Base-by-base conservation (phyloP, 306 rosid species). In the Medicago truncatula region DNA sequence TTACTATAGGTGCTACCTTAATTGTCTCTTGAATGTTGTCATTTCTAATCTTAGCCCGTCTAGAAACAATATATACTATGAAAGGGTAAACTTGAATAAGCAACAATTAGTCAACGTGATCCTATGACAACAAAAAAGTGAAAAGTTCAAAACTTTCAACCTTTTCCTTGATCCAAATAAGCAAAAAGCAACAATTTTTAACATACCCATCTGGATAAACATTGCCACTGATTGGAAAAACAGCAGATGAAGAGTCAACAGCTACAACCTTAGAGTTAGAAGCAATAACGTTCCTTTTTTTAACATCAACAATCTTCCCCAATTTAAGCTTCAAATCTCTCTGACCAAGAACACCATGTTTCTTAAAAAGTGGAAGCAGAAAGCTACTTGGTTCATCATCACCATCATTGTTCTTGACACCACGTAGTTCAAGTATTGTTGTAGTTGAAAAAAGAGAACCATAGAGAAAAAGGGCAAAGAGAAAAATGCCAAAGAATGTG, bases 181-280 rank as follows among this genome's bases (percentile, higher is more conserved):
- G 13, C 21, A 61, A 61, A 61, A 72, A 75, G 69, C 36, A 70
- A 71, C 10, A 7, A 71, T 31, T 69, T 76, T 76, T 23, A 65
- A 31, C 86, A 65, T 83, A 89, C 97, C 97, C 97, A 76, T 91
- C 94, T 67, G 97, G 97, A 84, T 68, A 81, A 56, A 92, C 79
- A 54, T 88, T 87, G 73, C 97, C 97, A 77, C 83, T 82, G 60
- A 92, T 81, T 7, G 96, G 97, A 7, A 92, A 84, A 75, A 89
- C 81, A 7, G 95, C 23, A 23, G 97, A 66, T 18, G 97, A 80
- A 2, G 89, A 76, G 39, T 76, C 89, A 73, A 71, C 82, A 16
- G 80, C 75, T 3, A 67, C 60, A 39, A n/a, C 85, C 40, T 50
- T 31, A 17, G 87, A 81, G 73, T 6, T 13, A 18, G 86, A 82